phyloP scores from a whole-genome alignment of 1,284 basidiomycete genomes.

The Ceratobasidium sp. region DNA sequence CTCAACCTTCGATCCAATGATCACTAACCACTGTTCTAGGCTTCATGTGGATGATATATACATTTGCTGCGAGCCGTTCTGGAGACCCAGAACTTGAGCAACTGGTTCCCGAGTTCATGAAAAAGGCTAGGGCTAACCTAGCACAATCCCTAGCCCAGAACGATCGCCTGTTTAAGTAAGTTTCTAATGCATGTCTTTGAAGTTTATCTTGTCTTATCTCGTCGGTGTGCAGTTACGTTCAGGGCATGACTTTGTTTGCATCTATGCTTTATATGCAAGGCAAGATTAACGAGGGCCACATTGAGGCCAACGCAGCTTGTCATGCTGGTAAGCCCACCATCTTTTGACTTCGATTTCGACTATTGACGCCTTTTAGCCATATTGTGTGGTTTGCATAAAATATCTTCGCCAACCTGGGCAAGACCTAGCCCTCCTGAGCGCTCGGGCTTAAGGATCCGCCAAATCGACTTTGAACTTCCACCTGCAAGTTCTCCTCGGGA shows the following conservation, averaged over 20 bases:
- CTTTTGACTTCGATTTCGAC: neutral
- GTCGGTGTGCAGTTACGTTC: slow-evolving; percentile 1
- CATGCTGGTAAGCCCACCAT: slow-evolving; percentile 20
- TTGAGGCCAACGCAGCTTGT: slow-evolving; percentile 13
- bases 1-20: neutral
- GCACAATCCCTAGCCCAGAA: neutral
- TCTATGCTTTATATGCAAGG: slow-evolving; percentile 25
- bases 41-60: slow-evolving; percentile 43
- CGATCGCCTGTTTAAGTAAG: slow-evolving; percentile 39
- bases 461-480: slow-evolving; percentile 24
- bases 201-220: neutral
- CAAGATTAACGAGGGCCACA: slow-evolving; percentile 9
- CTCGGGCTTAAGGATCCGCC: slow-evolving; percentile 4
- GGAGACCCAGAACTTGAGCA: slow-evolving; percentile 26
- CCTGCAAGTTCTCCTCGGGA: slow-evolving; percentile 30
- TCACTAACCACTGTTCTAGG: neutral
- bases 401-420: slow-evolving; percentile 5
- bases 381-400: slow-evolving; percentile 35
- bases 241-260: slow-evolving; percentile 25
- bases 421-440: neutral
- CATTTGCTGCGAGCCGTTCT: slow-evolving; percentile 30
- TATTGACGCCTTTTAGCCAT: slow-evolving; percentile 21
- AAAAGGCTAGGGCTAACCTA: slow-evolving; percentile 21
- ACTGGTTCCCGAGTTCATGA: slow-evolving; percentile 28
- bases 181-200: neutral